Percentiles rank a stretch among this genome's conserved stretches.
Conservation (phyloP, 495 filamentous ascomycete species). For the Tuber brumale region DNA sequence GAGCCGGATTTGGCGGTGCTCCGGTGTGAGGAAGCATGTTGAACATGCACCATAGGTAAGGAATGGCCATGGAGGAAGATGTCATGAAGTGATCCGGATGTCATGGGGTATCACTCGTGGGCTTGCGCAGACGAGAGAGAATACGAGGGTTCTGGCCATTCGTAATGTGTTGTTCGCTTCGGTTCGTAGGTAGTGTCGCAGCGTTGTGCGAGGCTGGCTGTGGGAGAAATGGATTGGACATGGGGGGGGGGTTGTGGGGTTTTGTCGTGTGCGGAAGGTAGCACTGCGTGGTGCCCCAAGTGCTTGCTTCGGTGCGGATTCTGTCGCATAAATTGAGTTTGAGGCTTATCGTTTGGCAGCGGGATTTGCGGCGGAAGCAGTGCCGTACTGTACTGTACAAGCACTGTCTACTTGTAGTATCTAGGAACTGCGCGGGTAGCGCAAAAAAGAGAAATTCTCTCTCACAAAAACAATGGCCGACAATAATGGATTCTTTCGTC, state of each 20-base stretch:
- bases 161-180: neutral
- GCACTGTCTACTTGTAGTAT: neutral
- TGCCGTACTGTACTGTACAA: neutral
- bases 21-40: neutral
- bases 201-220: neutral
- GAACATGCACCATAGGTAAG: neutral
- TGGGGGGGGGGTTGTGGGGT: neutral
- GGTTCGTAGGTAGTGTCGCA: neutral
- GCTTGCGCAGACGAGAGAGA: neutral
- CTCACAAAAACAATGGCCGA: neutral
- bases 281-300: neutral
- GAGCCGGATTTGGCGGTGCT: neutral
- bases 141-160: neutral
- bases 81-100: neutral
- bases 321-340: neutral
- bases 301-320: neutral
- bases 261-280: neutral
- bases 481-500: neutral
- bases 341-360: neutral
- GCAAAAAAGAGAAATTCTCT: neutral
- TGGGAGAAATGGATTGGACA: neutral
- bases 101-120: constrained; percentile 3
- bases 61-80: neutral
- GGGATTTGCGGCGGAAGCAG: neutral
- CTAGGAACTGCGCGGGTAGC: neutral